Evolutionary conservation across 441 rosid species (phyloP).

Genomic region (Corymbia calophylla): DNA sequence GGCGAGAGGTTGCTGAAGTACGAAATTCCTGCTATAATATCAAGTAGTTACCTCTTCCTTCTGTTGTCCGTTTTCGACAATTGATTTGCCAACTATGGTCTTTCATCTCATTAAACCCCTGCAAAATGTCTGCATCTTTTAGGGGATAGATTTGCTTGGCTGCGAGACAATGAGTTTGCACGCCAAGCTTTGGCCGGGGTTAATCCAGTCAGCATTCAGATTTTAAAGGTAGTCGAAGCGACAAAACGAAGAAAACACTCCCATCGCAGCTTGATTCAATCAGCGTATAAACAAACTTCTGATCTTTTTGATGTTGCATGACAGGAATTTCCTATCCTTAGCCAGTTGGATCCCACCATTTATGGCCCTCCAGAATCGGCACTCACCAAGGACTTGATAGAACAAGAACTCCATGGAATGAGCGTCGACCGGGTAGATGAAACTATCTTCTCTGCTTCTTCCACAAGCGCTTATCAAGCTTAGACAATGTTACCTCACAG

Average conservation of each 20-base stretch:
- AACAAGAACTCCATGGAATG: constrained; percentile 70
- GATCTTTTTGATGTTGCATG: neutral
- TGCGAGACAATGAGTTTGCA: constrained; percentile 86
- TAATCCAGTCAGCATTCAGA: constrained; percentile 78
- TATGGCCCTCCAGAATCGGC: constrained; percentile 90
- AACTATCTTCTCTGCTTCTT: neutral
- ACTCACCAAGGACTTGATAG: constrained; percentile 66
- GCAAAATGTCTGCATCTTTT: neutral
- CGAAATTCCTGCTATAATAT: constrained; percentile 74
- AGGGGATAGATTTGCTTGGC: constrained; percentile 95
- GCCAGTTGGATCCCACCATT: constrained; percentile 72
- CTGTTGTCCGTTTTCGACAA: neutral
- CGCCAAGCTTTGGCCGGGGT: constrained; percentile 91
- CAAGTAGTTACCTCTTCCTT: constrained; percentile 30
- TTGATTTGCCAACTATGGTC: neutral
- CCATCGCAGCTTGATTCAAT: neutral
- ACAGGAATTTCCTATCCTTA: constrained; percentile 83
- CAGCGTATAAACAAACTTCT: neutral
- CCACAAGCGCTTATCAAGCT: neutral
- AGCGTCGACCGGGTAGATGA: constrained; percentile 53
- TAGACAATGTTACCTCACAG: neutral
- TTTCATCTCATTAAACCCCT: neutral
- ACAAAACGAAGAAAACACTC: neutral
- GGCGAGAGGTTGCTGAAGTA: constrained; percentile 59
- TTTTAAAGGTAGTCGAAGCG: constrained; percentile 40